A percentile compares a stretch with the other conserved stretches of the same genome.
phyloP scores from a whole-genome alignment of 441 rosid genomes.

The Brassica balearica region DNA sequence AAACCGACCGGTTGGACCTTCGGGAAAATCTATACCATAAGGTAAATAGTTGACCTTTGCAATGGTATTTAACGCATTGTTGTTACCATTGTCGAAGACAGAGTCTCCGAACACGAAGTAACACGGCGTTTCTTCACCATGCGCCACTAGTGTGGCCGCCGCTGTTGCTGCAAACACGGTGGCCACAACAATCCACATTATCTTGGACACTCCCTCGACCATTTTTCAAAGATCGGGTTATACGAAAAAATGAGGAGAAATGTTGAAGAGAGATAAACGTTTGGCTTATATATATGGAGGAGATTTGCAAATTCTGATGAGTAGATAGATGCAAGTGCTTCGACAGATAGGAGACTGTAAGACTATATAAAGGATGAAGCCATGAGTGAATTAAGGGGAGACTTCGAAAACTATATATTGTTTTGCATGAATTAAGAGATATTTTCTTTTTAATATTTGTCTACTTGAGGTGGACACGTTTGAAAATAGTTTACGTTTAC shows the following conservation, averaged over 20 bases:
- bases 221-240: slow-evolving; percentile 21
- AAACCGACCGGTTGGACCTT: slow-evolving; percentile 61
- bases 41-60: slow-evolving; percentile 55
- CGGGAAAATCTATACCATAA: slow-evolving; percentile 52
- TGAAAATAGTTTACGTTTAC: background rate
- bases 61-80: slow-evolving; percentile 43
- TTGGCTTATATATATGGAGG: slow-evolving; percentile 1
- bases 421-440: slow-evolving; percentile 36
- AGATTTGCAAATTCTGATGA: background rate
- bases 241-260: slow-evolving; percentile 5
- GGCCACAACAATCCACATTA: slow-evolving; percentile 30
- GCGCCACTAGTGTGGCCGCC: background rate
- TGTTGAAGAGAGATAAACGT: background rate
- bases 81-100: slow-evolving; percentile 56
- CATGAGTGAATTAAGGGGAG: slow-evolving; percentile 26
- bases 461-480: slow-evolving; percentile 29
- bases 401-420: slow-evolving; percentile 29
- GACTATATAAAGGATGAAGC: slow-evolving; percentile 32
- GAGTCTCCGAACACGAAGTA: slow-evolving; percentile 63
- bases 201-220: slow-evolving; percentile 30
- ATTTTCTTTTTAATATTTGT: background rate
- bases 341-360: background rate
- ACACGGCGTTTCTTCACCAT: slow-evolving; percentile 44
- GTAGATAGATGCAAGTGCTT: slow-evolving; percentile 16
- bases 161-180: slow-evolving; percentile 15